phyloP scores from a whole-genome alignment of 805 yeast genomes.

The Vanderwaltozyma tropicalis region DNA sequence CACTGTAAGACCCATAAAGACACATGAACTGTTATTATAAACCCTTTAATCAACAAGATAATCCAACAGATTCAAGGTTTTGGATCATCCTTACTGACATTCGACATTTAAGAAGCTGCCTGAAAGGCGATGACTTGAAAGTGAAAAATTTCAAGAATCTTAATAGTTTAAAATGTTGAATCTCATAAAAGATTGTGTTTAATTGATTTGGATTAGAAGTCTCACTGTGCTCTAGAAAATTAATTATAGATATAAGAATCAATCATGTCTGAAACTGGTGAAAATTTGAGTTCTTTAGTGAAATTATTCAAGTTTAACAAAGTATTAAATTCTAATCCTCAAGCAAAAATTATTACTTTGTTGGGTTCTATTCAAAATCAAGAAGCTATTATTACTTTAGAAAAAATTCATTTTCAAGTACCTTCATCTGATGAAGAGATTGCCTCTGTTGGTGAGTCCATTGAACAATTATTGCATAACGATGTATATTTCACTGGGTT shows the following conservation, averaged over 20 bases:
- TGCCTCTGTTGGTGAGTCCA: conserved; percentile 22
- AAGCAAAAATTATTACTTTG: conserved; percentile 51
- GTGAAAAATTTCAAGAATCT: too few relatives aligned
- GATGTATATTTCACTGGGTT: conserved; percentile 3
- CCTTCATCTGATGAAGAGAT: not conserved
- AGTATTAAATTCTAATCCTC: conserved; percentile 50
- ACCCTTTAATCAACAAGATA: too few relatives aligned
- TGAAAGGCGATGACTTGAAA: too few relatives aligned
- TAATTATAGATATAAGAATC: not conserved
- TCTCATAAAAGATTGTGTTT: too few relatives aligned
- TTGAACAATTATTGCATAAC: conserved; percentile 3
- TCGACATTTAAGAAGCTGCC: too few relatives aligned
- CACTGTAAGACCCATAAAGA: too few relatives aligned
- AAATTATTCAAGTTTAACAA: conserved; percentile 36
- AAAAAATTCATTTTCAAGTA: conserved; percentile 51
- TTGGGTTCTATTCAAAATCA: conserved; percentile 59
- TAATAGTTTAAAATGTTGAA: too few relatives aligned
- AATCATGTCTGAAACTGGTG: not conserved
- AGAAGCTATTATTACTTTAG: conserved; percentile 61
- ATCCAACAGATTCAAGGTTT: too few relatives aligned
- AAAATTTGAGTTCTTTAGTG: not conserved
- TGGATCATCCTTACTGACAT: too few relatives aligned
- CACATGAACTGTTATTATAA: too few relatives aligned
- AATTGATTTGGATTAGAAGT: too few relatives aligned
- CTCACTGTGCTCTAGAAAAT: too few relatives aligned